Base-by-base conservation (phyloP, 2,329 filamentous ascomycete genomes). In the Aspergillus oerlinghausenensis region DNA sequence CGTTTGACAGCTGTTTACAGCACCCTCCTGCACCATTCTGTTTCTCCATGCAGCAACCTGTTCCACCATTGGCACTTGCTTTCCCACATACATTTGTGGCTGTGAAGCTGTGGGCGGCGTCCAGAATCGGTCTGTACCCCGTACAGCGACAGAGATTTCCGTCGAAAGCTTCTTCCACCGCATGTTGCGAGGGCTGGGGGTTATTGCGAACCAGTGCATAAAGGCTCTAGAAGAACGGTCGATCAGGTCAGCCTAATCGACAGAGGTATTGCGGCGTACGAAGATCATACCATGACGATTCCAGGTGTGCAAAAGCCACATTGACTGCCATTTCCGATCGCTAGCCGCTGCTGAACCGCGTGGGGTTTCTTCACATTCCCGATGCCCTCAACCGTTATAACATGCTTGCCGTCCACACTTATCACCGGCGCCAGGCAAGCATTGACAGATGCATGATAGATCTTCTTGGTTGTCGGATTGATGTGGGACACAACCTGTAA, bases 391-490 rank as follows among this genome's bases (percentile, higher is more conserved):
- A 99, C 88, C 3, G 94, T 99, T 70, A 99, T 92, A 68, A 97
- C 91, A 82, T 99, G 94, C 73, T 99, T 99, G 48, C 94, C 94
- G 72, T 97, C 94, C 47, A 97, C 84, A 67, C 92, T 96, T 63
- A 92, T 89, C 49, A 99, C 82, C 6, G 94, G 94, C 10, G 94
- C 93, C 52, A 99, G 80, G 72, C 94, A 99, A 45, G 94, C 94
- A 72, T 99, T 99, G 58, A 97, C 90, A 54, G 90, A 95, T 56
- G 94, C 94, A 79, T 99, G 93, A 70, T 97, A 97, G 65, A 97
- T 90, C 71, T 89, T 84, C 68, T 90, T 90, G 5, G 92, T 97
- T 3, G 91, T 96, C 1, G 92, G 92, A 69, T 97, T 97, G 70
- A 88, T 88, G 73, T 97, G 92, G 60, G 91, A 96, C 43, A 99